Percentiles rank a stretch among this genome's conserved stretches.
Evolutionary conservation across 2,329 filamentous ascomycete species (phyloP).

Genomic region (Corinectria fuckeliana): DNA sequence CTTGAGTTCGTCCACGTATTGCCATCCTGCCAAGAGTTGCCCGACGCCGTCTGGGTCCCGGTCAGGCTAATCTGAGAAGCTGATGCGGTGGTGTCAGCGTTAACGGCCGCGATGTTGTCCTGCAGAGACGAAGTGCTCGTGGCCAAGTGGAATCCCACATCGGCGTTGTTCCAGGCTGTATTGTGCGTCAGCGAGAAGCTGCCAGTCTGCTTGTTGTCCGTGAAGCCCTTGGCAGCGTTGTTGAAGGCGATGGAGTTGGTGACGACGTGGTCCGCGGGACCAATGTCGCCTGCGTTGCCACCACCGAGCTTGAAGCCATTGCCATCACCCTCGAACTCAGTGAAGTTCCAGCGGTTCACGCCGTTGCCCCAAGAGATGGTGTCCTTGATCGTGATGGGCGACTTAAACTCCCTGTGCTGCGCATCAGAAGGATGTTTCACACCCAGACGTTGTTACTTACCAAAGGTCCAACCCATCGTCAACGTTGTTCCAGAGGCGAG

Average conservation of each 20-base stretch:
- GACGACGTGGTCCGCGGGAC: constrained; percentile 50
- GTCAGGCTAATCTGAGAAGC: constrained; percentile 35
- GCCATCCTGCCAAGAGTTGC: constrained; percentile 50
- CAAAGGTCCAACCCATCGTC: constrained; percentile 50
- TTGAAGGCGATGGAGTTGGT: constrained; percentile 53
- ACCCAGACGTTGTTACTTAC: neutral
- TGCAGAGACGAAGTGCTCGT: constrained; percentile 43
- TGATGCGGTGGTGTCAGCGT: constrained; percentile 33
- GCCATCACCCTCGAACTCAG: constrained; percentile 51
- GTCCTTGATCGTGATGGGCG: constrained; percentile 51
- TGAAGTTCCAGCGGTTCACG: constrained; percentile 52
- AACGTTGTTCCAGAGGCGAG: constrained; percentile 57
- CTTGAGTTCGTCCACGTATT: constrained; percentile 45
- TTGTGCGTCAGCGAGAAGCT: constrained; percentile 48
- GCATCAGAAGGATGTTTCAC: neutral
- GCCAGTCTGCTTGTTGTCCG: constrained; percentile 53
- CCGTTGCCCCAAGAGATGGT: constrained; percentile 55
- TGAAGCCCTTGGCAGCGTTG: constrained; percentile 54
- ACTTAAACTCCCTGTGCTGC: constrained; percentile 43
- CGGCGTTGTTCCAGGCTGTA: constrained; percentile 54
- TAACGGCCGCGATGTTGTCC: constrained; percentile 46
- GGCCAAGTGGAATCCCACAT: constrained; percentile 48
- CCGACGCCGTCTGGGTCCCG: constrained; percentile 37
- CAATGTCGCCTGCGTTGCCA: constrained; percentile 42
- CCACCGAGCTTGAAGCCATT: constrained; percentile 57